A percentile compares a stretch with the other conserved stretches of the same genome.
Evolutionary conservation across 257 asterid genomes (phyloP).

Genomic region (Solanum etuberosum): DNA sequence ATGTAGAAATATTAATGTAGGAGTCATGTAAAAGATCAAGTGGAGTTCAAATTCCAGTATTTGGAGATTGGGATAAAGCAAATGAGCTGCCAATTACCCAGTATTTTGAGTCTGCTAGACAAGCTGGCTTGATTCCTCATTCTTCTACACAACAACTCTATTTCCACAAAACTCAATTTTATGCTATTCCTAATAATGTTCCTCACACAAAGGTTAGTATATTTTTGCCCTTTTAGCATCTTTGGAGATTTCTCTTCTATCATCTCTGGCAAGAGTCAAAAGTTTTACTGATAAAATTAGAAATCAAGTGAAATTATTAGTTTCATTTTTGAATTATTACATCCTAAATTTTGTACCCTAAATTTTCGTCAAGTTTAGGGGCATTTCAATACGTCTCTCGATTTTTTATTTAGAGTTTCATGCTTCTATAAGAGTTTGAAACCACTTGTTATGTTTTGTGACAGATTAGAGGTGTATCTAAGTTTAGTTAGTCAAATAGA

Average conservation of each 20-base stretch:
- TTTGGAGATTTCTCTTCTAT: not conserved
- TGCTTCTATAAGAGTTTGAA: no score
- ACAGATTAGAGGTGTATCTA: not conserved
- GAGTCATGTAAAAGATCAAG: slow-evolving; percentile 24
- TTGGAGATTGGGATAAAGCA: slow-evolving; percentile 69
- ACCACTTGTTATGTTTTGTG: no score
- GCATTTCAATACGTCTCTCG: no score
- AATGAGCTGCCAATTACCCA: slow-evolving; percentile 64
- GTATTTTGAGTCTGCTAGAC: slow-evolving; percentile 66
- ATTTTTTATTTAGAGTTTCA: no score
- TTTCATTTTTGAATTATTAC: no score
- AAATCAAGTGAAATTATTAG: no score
- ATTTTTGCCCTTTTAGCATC: not conserved
- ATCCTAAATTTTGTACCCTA: no score
- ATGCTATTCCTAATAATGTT: slow-evolving; percentile 13
- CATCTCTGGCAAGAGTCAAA: not conserved
- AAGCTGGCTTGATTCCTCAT: slow-evolving; percentile 59
- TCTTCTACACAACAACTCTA: slow-evolving; percentile 21
- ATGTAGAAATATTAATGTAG: not conserved
- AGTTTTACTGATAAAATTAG: not conserved
- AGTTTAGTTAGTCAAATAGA: no score
- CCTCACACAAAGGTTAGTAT: slow-evolving; percentile 26
- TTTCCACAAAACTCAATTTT: slow-evolving; percentile 28
- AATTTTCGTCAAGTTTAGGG: not conserved
- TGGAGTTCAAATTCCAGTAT: slow-evolving; percentile 56